These are phyloP conservation scores for Pseudoturritis turrita DNA, from an alignment of 345 rosid species.

Conservation along the genomic window DNA sequence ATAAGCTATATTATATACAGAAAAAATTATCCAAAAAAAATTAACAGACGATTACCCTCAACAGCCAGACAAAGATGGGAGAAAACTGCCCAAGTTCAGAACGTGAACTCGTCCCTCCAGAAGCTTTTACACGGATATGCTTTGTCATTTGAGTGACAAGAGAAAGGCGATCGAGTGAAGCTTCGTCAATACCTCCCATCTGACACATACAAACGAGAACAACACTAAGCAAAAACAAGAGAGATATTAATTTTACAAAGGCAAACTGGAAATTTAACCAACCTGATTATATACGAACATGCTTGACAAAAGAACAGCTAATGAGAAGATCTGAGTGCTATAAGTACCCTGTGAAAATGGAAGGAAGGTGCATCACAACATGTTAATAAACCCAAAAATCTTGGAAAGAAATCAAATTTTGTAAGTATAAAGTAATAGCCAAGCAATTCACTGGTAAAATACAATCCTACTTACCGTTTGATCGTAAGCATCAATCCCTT, in stretches of 20 bases:
- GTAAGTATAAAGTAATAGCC: not conserved
- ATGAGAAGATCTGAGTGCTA: conserved; percentile 96
- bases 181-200: conserved; percentile 99
- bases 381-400: not conserved
- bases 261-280: conserved; percentile 5
- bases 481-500: conserved; percentile 97
- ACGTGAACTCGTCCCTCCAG: conserved; percentile 68
- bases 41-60: conserved; percentile 57
- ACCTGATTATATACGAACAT: conserved; percentile 99
- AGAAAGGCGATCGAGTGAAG: conserved; percentile 92
- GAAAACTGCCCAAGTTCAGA: conserved; percentile 94
- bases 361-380: not conserved
- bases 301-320: conserved; percentile 94
- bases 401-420: not conserved
- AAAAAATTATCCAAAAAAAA: not conserved
- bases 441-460: not conserved
- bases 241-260: not conserved
- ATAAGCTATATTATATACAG: not conserved
- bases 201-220: conserved; percentile 20
- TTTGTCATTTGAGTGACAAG: conserved; percentile 98
- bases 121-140: conserved; percentile 92
- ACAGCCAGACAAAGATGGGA: conserved; percentile 97
- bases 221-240: conserved; percentile 4
- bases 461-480: conserved; percentile 66
- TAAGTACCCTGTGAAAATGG: conserved; percentile 71